phyloP scores from a whole-genome alignment of 225 moss, liverwort and hornwort species.

The Sphagnum tenellum region DNA sequence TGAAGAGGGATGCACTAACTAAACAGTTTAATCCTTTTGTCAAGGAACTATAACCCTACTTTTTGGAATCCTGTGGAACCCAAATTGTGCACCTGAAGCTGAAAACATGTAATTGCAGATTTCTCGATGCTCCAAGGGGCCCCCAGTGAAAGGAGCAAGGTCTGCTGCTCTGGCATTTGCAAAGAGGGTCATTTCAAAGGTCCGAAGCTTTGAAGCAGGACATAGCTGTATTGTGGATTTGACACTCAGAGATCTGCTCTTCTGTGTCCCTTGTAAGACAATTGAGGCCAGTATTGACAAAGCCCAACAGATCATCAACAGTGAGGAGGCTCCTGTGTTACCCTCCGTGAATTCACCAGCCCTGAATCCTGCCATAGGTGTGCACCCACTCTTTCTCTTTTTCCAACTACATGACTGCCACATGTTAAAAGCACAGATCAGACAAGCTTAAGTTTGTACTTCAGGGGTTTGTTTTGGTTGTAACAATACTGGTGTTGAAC shows the following conservation, averaged over 20 bases:
- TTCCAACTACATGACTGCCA: no score
- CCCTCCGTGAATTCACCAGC: neutral
- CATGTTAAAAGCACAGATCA: no score
- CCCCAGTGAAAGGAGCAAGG: constrained; percentile 71
- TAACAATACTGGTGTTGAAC: no score
- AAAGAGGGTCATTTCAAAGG: constrained; percentile 65
- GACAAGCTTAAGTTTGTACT: no score
- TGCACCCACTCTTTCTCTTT: no score
- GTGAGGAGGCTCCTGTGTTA: neutral
- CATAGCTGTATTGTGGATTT: constrained; percentile 57
- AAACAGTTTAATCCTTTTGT: no score
- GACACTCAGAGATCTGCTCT: constrained; percentile 63
- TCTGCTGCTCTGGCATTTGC: constrained; percentile 58
- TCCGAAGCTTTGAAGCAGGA: constrained; percentile 68
- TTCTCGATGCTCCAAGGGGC: constrained; percentile 55
- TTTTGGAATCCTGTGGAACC: no score
- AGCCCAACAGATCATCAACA: neutral
- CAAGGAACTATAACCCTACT: no score
- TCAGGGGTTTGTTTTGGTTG: no score
- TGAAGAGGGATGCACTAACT: no score
- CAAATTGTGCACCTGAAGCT: neutral
- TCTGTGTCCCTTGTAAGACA: constrained; percentile 65
- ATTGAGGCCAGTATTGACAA: constrained; percentile 39
- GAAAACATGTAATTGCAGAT: constrained; percentile 13
- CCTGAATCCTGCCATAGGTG: no score